Base-by-base conservation (phyloP, 2,329 filamentous ascomycete species). In the Orbilia quercus region DNA sequence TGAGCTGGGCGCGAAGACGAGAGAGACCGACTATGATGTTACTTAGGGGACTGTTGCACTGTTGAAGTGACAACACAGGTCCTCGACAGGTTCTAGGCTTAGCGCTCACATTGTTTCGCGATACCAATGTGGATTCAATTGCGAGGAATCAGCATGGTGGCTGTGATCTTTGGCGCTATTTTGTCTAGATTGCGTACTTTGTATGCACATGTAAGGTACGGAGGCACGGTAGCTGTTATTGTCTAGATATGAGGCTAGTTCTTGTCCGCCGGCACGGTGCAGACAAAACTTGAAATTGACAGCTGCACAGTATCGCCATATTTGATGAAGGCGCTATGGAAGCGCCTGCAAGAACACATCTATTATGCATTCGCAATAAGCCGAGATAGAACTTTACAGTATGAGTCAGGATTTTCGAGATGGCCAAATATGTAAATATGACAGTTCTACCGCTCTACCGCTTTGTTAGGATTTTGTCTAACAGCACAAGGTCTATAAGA, bases 71-170 rank as follows among this genome's bases (percentile, higher is more conserved):
- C 42, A 20, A 18, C 16, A 40, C 36, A 40, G 11, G 6, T 12
- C 3, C 14, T 40, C 5, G 5, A 12, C 12, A 12, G 36, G 11
- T 12, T 40, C 4, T 40, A 4, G n/a, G 25, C 25, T 60, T 48
- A 60, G 55, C 55, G 55, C 55, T 34, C 47, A 28, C 42, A 48
- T 48, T 60, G 55, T 60, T 60, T 60, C 55, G 55, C 55, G 42
- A 60, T 60, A 48, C 45, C n/a, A 36, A 20, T 18, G 55, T 40
- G 38, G 48, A 48, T n/a, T n/a, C n/a, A n/a, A n/a, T n/a, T n/a
- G n/a, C n/a, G n/a, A n/a, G n/a, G n/a, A n/a, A n/a, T n/a, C n/a
- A n/a, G n/a, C n/a, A n/a, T n/a, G n/a, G n/a, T n/a, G n/a, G n/a
- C n/a, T n/a, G n/a, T n/a, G n/a, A n/a, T n/a, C 55, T 50, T 20